Percentiles rank a stretch among this genome's conserved stretches.
phyloP scores from a whole-genome alignment of 2,329 filamentous ascomycete species.

The Aspergillus pseudonomiae region DNA sequence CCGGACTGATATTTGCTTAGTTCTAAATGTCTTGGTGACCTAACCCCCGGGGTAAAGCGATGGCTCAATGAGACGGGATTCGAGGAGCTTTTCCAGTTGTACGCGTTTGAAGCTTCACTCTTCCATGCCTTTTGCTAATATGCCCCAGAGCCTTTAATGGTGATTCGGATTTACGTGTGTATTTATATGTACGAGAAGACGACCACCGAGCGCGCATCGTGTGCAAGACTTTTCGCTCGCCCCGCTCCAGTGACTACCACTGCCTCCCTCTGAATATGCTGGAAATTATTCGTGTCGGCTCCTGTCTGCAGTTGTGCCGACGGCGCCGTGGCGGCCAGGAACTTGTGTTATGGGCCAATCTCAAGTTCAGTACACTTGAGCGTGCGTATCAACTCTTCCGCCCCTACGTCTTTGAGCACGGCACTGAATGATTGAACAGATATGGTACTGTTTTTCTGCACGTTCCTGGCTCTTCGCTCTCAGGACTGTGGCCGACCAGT shows the following conservation, averaged over 20 bases:
- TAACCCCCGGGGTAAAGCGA: conserved; percentile 29
- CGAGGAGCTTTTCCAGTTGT: conserved; percentile 44
- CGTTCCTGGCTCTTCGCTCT: conserved; percentile 60
- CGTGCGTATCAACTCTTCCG: conserved; percentile 37
- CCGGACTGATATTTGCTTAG: conserved; percentile 24
- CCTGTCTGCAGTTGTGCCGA: conserved; percentile 45
- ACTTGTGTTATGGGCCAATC: conserved; percentile 55
- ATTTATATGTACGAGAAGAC: conserved; percentile 54
- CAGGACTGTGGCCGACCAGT: conserved; percentile 53
- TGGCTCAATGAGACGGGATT: conserved; percentile 39
- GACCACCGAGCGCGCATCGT: conserved; percentile 59
- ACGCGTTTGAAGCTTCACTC: conserved; percentile 17
- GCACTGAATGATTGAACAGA: conserved; percentile 34
- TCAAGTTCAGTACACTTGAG: conserved; percentile 60
- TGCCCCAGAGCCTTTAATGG: conserved; percentile 50
- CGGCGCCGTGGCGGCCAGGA: conserved; percentile 39
- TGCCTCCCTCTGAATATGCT: conserved; percentile 56
- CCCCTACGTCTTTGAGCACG: background rate
- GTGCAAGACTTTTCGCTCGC: conserved; percentile 50
- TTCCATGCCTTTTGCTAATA: background rate
- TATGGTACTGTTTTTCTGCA: conserved; percentile 61
- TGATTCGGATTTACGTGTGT: conserved; percentile 47
- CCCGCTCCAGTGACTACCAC: conserved; percentile 47
- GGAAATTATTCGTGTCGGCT: conserved; percentile 39
- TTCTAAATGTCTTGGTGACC: conserved; percentile 39